phyloP scores from a whole-genome alignment of 306 rosid species.

The Cajanus cajan region DNA sequence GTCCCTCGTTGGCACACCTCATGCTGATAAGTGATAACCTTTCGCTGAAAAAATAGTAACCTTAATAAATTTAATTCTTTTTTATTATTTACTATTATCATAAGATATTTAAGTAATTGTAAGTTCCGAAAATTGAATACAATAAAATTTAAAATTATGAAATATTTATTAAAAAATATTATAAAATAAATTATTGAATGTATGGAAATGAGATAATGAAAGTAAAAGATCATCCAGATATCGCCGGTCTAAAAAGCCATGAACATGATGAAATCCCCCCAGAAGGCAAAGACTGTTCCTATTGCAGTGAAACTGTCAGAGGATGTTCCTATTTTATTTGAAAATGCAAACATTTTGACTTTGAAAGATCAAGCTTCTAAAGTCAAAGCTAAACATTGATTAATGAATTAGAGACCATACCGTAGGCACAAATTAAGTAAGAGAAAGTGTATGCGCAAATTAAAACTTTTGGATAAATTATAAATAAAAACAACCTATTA shows the following conservation, averaged over 20 bases:
- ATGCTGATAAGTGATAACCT: no score
- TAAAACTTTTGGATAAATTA: not conserved
- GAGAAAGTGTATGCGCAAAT: not conserved
- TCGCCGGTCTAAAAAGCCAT: not conserved
- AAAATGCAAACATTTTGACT: not conserved
- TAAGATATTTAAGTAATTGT: no score
- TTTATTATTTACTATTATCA: no score
- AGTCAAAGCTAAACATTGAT: not conserved
- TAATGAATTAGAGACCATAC: not conserved
- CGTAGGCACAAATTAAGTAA: not conserved
- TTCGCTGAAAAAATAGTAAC: no score
- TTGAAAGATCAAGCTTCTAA: not conserved
- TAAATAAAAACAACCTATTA: not conserved
- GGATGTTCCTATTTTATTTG: not conserved
- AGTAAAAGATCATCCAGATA: not conserved
- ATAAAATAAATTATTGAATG: no score
- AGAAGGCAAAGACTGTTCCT: not conserved
- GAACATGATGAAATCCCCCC: not conserved
- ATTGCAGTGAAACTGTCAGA: no score
- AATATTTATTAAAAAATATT: no score
- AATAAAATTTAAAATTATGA: no score
- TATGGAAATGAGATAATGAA: not conserved
- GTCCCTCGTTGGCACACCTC: no score
- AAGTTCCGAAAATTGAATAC: no score
- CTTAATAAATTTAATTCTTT: no score